Percentiles rank a stretch among this genome's conserved stretches.
These are phyloP conservation scores for Thraustotheca clavata DNA, from an alignment of 352 stramenopile species.

Conservation along the genomic window DNA sequence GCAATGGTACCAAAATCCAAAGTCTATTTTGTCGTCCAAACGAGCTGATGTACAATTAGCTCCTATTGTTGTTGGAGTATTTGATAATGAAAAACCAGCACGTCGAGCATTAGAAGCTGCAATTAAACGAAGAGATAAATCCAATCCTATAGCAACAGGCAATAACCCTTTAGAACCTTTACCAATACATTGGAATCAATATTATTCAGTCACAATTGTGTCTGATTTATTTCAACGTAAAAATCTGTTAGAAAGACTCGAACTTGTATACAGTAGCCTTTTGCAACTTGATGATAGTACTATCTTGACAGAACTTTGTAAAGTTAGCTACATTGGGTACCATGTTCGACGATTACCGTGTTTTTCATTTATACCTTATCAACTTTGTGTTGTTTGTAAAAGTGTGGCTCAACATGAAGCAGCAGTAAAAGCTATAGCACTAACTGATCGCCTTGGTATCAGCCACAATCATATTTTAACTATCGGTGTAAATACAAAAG, in stretches of 20 bases:
- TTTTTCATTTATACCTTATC: constrained; percentile 15
- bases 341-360: constrained; percentile 21
- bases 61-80: constrained; percentile 41
- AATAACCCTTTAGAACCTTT: constrained; percentile 24
- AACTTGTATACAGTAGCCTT: constrained; percentile 34
- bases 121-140: constrained; percentile 28
- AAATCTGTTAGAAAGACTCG: constrained; percentile 38
- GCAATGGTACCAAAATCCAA: constrained; percentile 27
- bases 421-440: background rate
- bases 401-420: background rate
- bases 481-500: background rate
- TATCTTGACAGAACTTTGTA: background rate
- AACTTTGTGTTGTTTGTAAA: background rate
- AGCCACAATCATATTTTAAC: background rate
- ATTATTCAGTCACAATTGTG: constrained; percentile 44
- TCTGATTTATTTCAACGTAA: constrained; percentile 41
- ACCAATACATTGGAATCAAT: constrained; percentile 26
- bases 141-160: constrained; percentile 39
- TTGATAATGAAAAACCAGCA: constrained; percentile 44
- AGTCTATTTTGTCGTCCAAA: constrained; percentile 24
- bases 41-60: constrained; percentile 39
- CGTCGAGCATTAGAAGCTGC: constrained; percentile 31
- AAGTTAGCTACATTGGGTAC: background rate
- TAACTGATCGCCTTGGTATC: constrained; percentile 14
- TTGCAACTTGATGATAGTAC: constrained; percentile 20